A percentile compares a stretch with the other conserved stretches of the same genome.
phyloP scores from a whole-genome alignment of 164 flowering plant genomes.

The Cinnamomum micranthum region DNA sequence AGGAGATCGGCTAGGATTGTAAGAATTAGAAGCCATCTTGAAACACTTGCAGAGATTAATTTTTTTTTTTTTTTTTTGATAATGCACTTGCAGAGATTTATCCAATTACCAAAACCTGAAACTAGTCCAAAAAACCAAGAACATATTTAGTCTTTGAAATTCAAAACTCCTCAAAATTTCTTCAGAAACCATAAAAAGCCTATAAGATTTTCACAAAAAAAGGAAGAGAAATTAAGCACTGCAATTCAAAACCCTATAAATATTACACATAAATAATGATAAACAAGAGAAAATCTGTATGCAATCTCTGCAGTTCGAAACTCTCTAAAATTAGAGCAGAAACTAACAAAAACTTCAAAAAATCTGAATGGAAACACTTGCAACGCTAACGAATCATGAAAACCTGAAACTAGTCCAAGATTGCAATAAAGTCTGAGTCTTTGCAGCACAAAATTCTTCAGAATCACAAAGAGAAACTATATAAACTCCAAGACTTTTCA shows the following conservation, averaged over 20 bases:
- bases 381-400: too few species aligned
- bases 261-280: background rate
- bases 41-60: background rate
- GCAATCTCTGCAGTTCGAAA: background rate
- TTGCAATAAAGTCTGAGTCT: too few species aligned
- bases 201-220: background rate
- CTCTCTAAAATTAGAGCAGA: background rate
- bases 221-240: background rate
- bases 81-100: background rate
- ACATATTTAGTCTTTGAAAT: too few species aligned
- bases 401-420: too few species aligned
- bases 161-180: too few species aligned
- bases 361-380: background rate
- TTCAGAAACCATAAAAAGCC: background rate
- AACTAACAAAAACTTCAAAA: too few species aligned
- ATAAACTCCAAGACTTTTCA: too few species aligned
- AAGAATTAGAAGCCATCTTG: constrained; percentile 45
- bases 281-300: too few species aligned
- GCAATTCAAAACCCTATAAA: background rate
- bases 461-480: too few species aligned
- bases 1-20: constrained; percentile 33
- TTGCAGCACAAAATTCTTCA: too few species aligned
- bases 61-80: too few species aligned
- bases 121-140: background rate
- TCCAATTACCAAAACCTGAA: constrained; percentile 1